These are phyloP conservation scores for Colletotrichum destructivum DNA, from an alignment of 2,329 filamentous ascomycete species.

Conservation along the genomic window DNA sequence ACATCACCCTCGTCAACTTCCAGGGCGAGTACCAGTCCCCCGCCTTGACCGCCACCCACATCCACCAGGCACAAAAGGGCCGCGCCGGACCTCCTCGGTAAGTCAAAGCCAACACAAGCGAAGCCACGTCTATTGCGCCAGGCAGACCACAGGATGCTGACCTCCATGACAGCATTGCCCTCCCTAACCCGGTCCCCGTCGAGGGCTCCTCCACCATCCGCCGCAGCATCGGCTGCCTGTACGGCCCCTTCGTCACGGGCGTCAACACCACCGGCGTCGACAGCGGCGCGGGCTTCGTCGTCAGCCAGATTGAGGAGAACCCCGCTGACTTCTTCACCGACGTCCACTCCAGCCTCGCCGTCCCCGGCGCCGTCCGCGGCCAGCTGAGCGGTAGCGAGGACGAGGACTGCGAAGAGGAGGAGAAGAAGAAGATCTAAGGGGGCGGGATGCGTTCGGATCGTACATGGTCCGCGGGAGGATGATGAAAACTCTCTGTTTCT, in stretches of 20 bases:
- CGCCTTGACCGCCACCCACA: conserved; percentile 68
- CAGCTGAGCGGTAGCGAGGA: conserved; percentile 54
- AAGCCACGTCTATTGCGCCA: background rate
- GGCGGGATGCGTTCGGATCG: too few species aligned
- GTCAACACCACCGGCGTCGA: conserved; percentile 49
- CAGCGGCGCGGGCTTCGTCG: conserved; percentile 60
- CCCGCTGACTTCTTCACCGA: conserved; percentile 68
- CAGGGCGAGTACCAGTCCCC: conserved; percentile 65
- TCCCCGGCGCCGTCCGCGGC: conserved; percentile 67
- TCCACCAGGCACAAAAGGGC: conserved; percentile 65
- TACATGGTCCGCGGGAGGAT: background rate
- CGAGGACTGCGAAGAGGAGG: conserved; percentile 11
- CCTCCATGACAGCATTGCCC: conserved; percentile 54
- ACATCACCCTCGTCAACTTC: conserved; percentile 66
- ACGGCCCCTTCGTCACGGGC: conserved; percentile 54
- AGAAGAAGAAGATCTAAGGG: conserved; percentile 9
- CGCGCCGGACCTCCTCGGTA: conserved; percentile 64
- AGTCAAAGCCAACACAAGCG: conserved; percentile 10
- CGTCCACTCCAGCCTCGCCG: conserved; percentile 63
- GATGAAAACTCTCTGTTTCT: too few species aligned
- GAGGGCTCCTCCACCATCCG: conserved; percentile 51
- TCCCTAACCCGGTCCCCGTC: conserved; percentile 61
- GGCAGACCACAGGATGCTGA: background rate
- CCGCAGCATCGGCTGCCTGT: conserved; percentile 58
- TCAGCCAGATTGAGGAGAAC: conserved; percentile 66